Evolutionary conservation across 768 basidiomycete genomes (phyloP), one percentile per base, ranked within the genome.

Genomic region (Hygrocybe punicea): DNA sequence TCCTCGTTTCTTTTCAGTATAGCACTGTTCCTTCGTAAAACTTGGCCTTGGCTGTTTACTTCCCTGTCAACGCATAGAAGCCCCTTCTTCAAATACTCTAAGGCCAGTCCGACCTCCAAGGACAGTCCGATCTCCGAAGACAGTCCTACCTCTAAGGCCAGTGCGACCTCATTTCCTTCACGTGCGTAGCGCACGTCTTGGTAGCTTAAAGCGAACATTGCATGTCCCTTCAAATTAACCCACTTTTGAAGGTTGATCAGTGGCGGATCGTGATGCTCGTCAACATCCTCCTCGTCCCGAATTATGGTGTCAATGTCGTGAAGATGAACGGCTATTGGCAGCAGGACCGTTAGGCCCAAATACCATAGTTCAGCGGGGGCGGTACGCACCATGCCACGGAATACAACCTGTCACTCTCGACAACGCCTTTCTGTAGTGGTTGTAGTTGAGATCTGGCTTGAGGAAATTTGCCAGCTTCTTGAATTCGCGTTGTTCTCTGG

Each of bases 381-480:
- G 16, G 45, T n/a, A n/a, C 45, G 45, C 45, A 47, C 45, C 19
- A 47, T 47, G 45, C 45, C 45, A 47, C 10, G 45, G 45, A 47
- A 47, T 47, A 21, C 23, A 47, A 47, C 45, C 11, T 24, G 8
- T 47, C 23, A 24, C 10, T 47, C n/a, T n/a, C n/a, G n/a, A n/a
- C n/a, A n/a, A n/a, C n/a, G n/a, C n/a, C n/a, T n/a, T n/a, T n/a
- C n/a, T n/a, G n/a, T n/a, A n/a, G n/a, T n/a, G n/a, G n/a, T n/a
- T n/a, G n/a, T n/a, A n/a, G n/a, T n/a, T n/a, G n/a, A n/a, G n/a
- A n/a, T n/a, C n/a, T n/a, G n/a, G n/a, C n/a, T n/a, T n/a, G n/a
- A n/a, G n/a, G n/a, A 47, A 11, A 11, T n/a, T 24, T 11, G 19
- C 11, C 45, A 47, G 19, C n/a, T n/a, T 47, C 45, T 47, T 47